Evolutionary conservation across 495 filamentous ascomycete genomes (phyloP).

Genomic region (Acidomyces sp.): DNA sequence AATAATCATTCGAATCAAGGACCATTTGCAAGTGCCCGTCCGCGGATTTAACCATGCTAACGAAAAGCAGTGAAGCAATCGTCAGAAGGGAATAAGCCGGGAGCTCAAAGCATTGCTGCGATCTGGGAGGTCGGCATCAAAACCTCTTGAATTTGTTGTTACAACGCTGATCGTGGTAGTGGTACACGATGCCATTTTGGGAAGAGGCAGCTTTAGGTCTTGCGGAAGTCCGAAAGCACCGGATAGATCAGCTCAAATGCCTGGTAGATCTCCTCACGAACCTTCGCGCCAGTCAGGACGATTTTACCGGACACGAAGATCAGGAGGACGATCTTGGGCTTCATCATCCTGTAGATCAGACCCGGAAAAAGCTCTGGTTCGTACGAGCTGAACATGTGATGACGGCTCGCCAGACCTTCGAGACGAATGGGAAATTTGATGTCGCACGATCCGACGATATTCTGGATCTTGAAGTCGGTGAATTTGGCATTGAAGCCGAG

Average conservation of each 20-base stretch:
- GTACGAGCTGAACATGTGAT: conserved; percentile 99
- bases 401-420: conserved; percentile 84
- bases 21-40: no score
- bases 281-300: conserved; percentile 93
- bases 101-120: neutral
- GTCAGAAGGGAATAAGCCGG: neutral
- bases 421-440: conserved; percentile 99
- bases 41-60: no score
- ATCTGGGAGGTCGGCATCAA: conserved; percentile 14
- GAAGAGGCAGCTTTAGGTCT: conserved; percentile 21
- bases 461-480: conserved; percentile 99
- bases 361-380: conserved; percentile 98
- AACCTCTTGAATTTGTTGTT: conserved; percentile 13
- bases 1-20: conserved; percentile 8
- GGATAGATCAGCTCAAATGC: conserved; percentile 99
- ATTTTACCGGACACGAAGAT: conserved; percentile 99
- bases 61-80: neutral
- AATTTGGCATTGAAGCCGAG: conserved; percentile 99
- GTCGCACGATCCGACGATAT: conserved; percentile 96
- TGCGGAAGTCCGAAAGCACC: conserved; percentile 58
- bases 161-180: conserved; percentile 14
- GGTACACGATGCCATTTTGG: conserved; percentile 11
- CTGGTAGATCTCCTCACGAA: conserved; percentile 97
- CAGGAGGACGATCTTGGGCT: conserved; percentile 96
- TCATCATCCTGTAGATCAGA: conserved; percentile 99